phyloP scores from a whole-genome alignment of 116 monocot species.

The Trichopus zeylanicus region DNA sequence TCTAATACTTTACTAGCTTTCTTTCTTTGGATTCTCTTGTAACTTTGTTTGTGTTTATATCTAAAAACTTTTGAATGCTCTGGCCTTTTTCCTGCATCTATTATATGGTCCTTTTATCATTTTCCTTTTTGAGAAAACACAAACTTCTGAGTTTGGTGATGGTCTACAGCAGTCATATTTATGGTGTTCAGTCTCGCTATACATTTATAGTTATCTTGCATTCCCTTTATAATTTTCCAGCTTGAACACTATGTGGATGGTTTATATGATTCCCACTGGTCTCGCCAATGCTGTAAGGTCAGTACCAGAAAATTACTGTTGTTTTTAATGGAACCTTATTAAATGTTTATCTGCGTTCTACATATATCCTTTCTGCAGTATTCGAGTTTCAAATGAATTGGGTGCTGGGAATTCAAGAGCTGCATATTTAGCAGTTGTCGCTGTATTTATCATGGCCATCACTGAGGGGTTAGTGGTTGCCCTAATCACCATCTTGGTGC shows the following conservation, averaged over 20 bases:
- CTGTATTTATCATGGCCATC: constrained; percentile 23
- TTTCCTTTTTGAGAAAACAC: no score
- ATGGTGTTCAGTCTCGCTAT: neutral
- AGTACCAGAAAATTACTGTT: neutral
- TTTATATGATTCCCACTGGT: constrained; percentile 52
- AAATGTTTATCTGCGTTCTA: neutral
- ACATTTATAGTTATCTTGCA: neutral
- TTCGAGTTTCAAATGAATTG: constrained; percentile 36
- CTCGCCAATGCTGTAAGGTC: constrained; percentile 50
- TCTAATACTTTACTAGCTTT: neutral
- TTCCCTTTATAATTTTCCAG: constrained; percentile 15
- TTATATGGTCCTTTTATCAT: no score
- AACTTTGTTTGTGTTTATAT: neutral
- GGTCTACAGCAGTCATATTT: neutral
- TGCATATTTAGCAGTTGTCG: constrained; percentile 29
- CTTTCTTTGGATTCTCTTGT: neutral
- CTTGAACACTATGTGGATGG: constrained; percentile 54
- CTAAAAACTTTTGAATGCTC: no score
- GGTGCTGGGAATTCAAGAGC: constrained; percentile 35
- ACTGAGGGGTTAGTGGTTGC: constrained; percentile 32
- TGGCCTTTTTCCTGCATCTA: no score
- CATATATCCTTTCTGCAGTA: constrained; percentile 9
- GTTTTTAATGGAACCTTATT: neutral
- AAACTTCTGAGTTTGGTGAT: neutral
- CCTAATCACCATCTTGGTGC: constrained; percentile 22